phyloP scores from a whole-genome alignment of 345 rosid genomes.

The Camelina sativa region DNA sequence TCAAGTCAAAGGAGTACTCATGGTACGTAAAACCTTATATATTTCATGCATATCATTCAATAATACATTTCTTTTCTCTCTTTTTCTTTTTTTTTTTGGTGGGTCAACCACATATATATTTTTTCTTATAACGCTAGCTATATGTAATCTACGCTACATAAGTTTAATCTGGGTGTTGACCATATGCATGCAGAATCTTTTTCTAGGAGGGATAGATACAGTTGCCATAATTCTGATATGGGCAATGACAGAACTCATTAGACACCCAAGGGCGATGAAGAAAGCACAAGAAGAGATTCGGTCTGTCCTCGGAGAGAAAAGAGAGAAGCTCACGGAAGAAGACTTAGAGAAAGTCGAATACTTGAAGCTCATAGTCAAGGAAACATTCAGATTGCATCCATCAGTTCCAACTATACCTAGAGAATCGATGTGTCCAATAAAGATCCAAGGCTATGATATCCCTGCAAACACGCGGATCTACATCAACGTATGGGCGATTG shows the following conservation, averaged over 20 bases:
- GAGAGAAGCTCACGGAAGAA: slow-evolving; percentile 50
- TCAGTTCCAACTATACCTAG: slow-evolving; percentile 50
- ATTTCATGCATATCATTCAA: not conserved
- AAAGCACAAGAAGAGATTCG: slow-evolving; percentile 61
- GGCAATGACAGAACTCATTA: slow-evolving; percentile 67
- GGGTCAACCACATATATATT: too few species aligned
- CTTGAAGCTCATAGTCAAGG: slow-evolving; percentile 59
- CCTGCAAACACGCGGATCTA: slow-evolving; percentile 50
- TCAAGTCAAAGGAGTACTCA: slow-evolving; percentile 17
- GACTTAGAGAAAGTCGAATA: slow-evolving; percentile 65
- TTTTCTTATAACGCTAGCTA: not conserved
- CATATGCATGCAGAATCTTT: slow-evolving; percentile 50
- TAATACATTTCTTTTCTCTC: too few species aligned
- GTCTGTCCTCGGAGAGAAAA: slow-evolving; percentile 47
- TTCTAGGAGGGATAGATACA: slow-evolving; percentile 66
- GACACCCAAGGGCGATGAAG: slow-evolving; percentile 59
- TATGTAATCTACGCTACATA: not conserved
- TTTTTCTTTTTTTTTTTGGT: too few species aligned
- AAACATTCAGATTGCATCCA: slow-evolving; percentile 72
- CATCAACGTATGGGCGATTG: slow-evolving; percentile 55
- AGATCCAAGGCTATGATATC: slow-evolving; percentile 50
- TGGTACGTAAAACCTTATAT: slow-evolving; percentile 20
- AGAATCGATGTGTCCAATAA: slow-evolving; percentile 50
- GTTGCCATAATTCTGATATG: slow-evolving; percentile 58
- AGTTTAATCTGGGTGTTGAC: not conserved